phyloP scores from a whole-genome alignment of 306 rosid genomes.

The Echinosophora koreensis region DNA sequence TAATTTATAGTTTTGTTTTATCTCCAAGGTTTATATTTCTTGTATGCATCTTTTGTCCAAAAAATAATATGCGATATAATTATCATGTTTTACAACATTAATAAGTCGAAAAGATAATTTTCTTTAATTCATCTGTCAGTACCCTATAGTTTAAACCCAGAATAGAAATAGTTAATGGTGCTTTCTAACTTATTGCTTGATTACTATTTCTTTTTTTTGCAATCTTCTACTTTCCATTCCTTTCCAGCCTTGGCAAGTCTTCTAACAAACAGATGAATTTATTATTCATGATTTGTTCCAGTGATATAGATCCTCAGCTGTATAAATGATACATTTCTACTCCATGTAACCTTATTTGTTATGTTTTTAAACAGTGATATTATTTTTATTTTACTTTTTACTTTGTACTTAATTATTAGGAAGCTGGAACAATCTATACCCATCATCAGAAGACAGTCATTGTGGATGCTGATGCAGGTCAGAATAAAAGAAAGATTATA shows the following conservation, averaged over 20 bases:
- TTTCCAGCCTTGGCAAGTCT: conserved; percentile 2
- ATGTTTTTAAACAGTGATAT: background rate
- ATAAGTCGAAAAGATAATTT: background rate
- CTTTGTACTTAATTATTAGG: conserved; percentile 57
- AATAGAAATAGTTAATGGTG: background rate
- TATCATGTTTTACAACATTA: background rate
- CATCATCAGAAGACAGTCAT: conserved; percentile 96
- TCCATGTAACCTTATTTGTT: background rate
- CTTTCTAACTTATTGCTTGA: background rate
- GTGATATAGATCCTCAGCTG: background rate
- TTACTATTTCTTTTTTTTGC: background rate
- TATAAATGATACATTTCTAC: background rate
- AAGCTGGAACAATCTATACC: conserved; percentile 87
- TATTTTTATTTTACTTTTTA: conserved; percentile 9
- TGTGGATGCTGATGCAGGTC: conserved; percentile 89
- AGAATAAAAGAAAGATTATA: conserved; percentile 70
- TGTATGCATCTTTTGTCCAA: background rate
- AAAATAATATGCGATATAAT: background rate
- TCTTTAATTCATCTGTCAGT: background rate
- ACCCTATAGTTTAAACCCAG: background rate
- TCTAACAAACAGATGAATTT: background rate
- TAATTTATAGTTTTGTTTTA: background rate
- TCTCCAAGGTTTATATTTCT: background rate
- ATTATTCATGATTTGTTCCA: background rate
- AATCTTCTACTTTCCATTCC: background rate